These are phyloP conservation scores for Penicillium sp. DNA, from an alignment of 2,329 filamentous ascomycete genomes.

Conservation along the genomic window DNA sequence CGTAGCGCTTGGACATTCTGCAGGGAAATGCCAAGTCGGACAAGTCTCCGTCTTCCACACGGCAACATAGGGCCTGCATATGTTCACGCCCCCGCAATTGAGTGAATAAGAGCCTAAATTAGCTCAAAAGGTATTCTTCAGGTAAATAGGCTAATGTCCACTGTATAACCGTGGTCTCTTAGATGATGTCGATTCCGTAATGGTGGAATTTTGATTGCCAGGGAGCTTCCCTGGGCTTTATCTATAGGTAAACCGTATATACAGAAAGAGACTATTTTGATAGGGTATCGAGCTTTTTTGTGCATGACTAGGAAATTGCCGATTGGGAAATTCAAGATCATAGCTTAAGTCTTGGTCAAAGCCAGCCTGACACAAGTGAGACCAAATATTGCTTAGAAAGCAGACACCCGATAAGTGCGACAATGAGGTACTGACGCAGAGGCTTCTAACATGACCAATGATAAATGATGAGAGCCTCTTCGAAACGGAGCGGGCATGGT, in stretches of 20 bases:
- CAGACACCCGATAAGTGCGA: neutral
- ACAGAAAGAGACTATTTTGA: neutral
- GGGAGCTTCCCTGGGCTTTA: neutral
- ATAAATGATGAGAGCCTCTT: neutral
- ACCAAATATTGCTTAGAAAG: neutral
- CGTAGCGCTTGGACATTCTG: neutral
- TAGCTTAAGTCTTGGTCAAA: neutral
- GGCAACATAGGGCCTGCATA: neutral
- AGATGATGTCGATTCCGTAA: neutral
- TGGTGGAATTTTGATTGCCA: neutral
- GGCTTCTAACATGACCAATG: neutral
- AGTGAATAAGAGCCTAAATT: neutral
- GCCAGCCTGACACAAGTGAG: neutral
- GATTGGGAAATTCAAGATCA: neutral
- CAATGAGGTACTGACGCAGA: neutral
- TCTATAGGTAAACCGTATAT: neutral
- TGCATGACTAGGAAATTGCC: neutral
- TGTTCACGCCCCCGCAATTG: neutral
- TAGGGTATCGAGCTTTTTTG: neutral
- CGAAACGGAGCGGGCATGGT: neutral
- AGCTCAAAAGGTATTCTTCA: neutral
- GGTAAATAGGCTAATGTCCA: neutral
- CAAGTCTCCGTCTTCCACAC: neutral
- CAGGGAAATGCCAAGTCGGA: neutral
- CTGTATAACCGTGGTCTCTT: neutral